Evolutionary conservation across 1,284 basidiomycete genomes (phyloP), one percentile per base, ranked within the genome.

Genomic region (Phylloboletellus chloephorus): DNA sequence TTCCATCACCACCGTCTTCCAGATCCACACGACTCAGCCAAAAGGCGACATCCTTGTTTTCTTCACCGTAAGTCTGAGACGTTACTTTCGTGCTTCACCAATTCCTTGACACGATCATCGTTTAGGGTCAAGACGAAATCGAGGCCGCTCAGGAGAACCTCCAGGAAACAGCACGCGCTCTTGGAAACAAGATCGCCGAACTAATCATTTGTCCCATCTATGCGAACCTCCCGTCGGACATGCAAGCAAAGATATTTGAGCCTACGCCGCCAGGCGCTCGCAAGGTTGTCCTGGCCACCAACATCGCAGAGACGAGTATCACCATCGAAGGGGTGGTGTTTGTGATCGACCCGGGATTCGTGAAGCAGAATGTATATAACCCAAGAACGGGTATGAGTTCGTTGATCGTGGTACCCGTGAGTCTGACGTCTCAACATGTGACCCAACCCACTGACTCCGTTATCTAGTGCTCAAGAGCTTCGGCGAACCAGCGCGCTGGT

Each of bases 201-300:
- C 74, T 98, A 39, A 84, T 98, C 43, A 78, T 98, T 39, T 97
- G 93, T 58, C 96, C 96, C 0, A 98, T 98, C 52, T 98, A 99
- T 60, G 94, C 96, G 48, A 98, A 97, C 61, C 67, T 99, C 23
- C 96, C 96, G 1, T 94, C 88, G 52, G 96, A 99, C 49, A 93
- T 98, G 93, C 96, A 99, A 64, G 88, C 93, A 24, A 97, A 97
- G 68, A 98, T 98, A 49, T 99, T 98, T 64, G 96, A 99, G 64
- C 94, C 95, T 2, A 98, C 96, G 6, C 95, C 96, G 0, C 87
- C 90, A 44, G 93, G 93, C 8, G 90, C 96, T 12, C 74, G 96
- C 41, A 99, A 98, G 66, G 92, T 97, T 36, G 95, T 98, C 12
- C 72, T 99, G 26, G 96, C 96, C 1, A 99, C 96, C 21, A 98